These are phyloP conservation scores for Naganishia liquefaciens DNA, from an alignment of 1,284 basidiomycete species.

Conservation along the genomic window DNA sequence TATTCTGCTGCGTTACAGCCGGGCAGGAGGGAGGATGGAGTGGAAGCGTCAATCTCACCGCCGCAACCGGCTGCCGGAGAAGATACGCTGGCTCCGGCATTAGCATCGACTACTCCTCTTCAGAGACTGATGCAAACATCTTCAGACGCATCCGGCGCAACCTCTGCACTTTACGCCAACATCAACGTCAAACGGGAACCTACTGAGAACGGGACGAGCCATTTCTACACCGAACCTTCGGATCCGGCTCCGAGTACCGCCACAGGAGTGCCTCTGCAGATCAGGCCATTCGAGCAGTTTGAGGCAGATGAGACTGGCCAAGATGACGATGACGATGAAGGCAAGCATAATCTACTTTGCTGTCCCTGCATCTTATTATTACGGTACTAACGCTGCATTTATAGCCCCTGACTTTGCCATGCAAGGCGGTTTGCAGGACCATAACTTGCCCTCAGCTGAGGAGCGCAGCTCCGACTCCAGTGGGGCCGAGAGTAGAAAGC, in stretches of 20 bases:
- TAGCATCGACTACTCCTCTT: neutral
- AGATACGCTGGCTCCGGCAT: neutral
- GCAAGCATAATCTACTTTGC: neutral
- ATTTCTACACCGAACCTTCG: neutral
- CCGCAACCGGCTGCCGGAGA: neutral
- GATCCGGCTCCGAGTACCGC: neutral
- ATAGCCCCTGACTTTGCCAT: too few relatives aligned
- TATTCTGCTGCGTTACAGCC: neutral
- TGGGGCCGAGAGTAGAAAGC: neutral
- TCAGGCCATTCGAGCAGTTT: conserved; percentile 22
- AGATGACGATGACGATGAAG: conserved; percentile 32
- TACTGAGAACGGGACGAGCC: neutral
- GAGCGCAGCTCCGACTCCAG: conserved; percentile 23
- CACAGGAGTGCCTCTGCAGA: conserved; percentile 10
- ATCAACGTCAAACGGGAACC: conserved; percentile 15
- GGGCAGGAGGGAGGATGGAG: conserved; percentile 1
- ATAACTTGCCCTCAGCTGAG: neutral
- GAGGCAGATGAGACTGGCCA: conserved; percentile 22
- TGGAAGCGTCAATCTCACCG: neutral
- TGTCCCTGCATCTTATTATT: neutral
- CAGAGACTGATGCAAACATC: neutral
- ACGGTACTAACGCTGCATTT: neutral
- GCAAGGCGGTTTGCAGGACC: too few relatives aligned
- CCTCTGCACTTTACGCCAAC: neutral
- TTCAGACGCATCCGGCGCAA: neutral